A percentile compares a stretch with the other conserved stretches of the same genome.
Conservation (phyloP, 139 green algal species). For the Choricystis sp. region DNA sequence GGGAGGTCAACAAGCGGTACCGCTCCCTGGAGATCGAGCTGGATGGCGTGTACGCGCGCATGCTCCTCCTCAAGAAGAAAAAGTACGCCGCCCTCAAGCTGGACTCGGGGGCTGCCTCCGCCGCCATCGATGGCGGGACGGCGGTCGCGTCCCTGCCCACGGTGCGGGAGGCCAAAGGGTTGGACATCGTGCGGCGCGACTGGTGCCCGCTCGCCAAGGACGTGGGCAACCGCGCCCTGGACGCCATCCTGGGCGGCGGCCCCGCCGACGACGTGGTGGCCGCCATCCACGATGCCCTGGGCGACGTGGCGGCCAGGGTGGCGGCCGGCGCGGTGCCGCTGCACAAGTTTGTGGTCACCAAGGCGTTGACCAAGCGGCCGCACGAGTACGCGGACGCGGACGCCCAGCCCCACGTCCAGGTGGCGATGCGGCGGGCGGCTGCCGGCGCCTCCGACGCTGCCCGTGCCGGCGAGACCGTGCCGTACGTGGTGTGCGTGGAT, state of each 20-base stretch:
- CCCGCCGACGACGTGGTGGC: conserved; percentile 72
- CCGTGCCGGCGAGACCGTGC: conserved; percentile 74
- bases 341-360: conserved; percentile 87
- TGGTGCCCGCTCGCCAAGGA: conserved; percentile 90
- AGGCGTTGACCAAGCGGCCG: conserved; percentile 87
- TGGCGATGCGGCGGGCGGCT: conserved; percentile 61
- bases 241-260: conserved; percentile 58
- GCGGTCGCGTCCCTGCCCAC: background rate
- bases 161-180: conserved; percentile 81
- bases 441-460: conserved; percentile 57
- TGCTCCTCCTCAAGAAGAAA: conserved; percentile 99
- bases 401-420: conserved; percentile 89
- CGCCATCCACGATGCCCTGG: conserved; percentile 67
- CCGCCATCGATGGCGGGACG: background rate
- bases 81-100: conserved; percentile 95
- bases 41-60: conserved; percentile 83
- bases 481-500: conserved; percentile 87
- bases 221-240: conserved; percentile 59
- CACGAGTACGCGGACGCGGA: conserved; percentile 91
- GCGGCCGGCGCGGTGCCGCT: conserved; percentile 40
- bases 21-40: conserved; percentile 92
- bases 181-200: conserved; percentile 97
- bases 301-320: conserved; percentile 22
- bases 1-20: conserved; percentile 58
- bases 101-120: too few relatives aligned